phyloP scores from a whole-genome alignment of 2,329 filamentous ascomycete genomes.

The Hirsutella thompsonii region DNA sequence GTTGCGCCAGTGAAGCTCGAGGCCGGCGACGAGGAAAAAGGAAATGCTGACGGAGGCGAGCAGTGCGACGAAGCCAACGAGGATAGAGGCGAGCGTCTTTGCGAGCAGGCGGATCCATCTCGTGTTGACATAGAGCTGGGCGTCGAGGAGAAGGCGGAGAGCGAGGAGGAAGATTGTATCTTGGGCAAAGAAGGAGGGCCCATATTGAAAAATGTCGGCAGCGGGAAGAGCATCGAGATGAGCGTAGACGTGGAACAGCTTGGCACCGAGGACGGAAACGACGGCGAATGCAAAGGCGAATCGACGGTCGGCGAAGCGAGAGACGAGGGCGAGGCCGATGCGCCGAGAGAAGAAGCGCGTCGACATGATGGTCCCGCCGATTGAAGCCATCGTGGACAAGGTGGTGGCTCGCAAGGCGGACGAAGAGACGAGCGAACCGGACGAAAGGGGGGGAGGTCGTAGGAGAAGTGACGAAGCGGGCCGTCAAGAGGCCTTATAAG shows the following conservation, averaged over 20 bases:
- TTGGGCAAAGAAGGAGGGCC: constrained; percentile 18
- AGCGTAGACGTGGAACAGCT: constrained; percentile 14
- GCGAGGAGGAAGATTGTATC: constrained; percentile 14
- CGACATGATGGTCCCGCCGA: neutral
- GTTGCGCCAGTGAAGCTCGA: constrained; percentile 22
- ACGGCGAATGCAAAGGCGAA: constrained; percentile 15
- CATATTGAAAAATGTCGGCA: constrained; percentile 13
- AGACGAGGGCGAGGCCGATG: neutral
- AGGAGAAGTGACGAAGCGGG: neutral
- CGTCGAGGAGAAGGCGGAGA: constrained; percentile 14
- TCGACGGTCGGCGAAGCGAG: constrained; percentile 11
- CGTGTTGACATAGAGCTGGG: constrained; percentile 3
- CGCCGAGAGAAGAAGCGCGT: constrained; percentile 1
- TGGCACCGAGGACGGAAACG: constrained; percentile 14
- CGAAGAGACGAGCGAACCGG: neutral
- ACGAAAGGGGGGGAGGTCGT: neutral
- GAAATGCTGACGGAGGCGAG: constrained; percentile 13
- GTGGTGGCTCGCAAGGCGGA: neutral
- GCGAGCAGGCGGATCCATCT: constrained; percentile 4
- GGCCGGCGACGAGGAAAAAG: constrained; percentile 15
- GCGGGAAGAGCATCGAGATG: constrained; percentile 13
- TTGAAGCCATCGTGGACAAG: neutral
- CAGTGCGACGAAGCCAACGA: constrained; percentile 10
- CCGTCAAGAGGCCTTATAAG: neutral
- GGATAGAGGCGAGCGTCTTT: constrained; percentile 6